Evolutionary conservation across 257 asterid species (phyloP).

Genomic region (Rehmannia glutinosa): DNA sequence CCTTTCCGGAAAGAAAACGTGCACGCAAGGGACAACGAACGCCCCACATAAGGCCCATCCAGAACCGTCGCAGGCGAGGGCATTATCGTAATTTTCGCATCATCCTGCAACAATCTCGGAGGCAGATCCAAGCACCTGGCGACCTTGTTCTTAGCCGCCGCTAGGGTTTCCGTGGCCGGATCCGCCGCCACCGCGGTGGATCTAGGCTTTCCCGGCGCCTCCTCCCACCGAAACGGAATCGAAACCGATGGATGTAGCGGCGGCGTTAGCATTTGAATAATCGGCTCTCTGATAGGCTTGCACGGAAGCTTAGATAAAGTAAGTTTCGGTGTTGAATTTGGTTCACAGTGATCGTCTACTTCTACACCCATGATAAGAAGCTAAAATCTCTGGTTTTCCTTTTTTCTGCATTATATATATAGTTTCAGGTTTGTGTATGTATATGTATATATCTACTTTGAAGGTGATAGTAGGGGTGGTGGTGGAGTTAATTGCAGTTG

Average conservation of each 20-base stretch:
- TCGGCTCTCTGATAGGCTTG: slow-evolving; percentile 35
- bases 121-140: slow-evolving; percentile 60
- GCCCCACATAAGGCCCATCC: slow-evolving; percentile 48
- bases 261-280: slow-evolving; percentile 38
- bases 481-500: slow-evolving; percentile 11
- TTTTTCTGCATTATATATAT: not conserved
- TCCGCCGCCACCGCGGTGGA: not conserved
- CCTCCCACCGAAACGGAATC: slow-evolving; percentile 80
- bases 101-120: slow-evolving; percentile 37
- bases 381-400: not conserved
- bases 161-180: not conserved
- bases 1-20: slow-evolving; percentile 41
- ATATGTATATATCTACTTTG: not conserved
- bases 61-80: slow-evolving; percentile 45
- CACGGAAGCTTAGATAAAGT: slow-evolving; percentile 49
- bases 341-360: slow-evolving; percentile 13
- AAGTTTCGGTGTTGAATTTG: slow-evolving; percentile 52
- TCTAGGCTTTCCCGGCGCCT: slow-evolving; percentile 73
- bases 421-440: not conserved
- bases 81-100: slow-evolving; percentile 21
- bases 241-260: slow-evolving; percentile 48
- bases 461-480: not conserved
- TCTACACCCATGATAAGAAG: slow-evolving; percentile 7
- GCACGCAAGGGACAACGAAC: slow-evolving; percentile 26
- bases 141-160: slow-evolving; percentile 10